Conservation (phyloP, 768 basidiomycete species). For the Brasilioporus rufonigricans region DNA sequence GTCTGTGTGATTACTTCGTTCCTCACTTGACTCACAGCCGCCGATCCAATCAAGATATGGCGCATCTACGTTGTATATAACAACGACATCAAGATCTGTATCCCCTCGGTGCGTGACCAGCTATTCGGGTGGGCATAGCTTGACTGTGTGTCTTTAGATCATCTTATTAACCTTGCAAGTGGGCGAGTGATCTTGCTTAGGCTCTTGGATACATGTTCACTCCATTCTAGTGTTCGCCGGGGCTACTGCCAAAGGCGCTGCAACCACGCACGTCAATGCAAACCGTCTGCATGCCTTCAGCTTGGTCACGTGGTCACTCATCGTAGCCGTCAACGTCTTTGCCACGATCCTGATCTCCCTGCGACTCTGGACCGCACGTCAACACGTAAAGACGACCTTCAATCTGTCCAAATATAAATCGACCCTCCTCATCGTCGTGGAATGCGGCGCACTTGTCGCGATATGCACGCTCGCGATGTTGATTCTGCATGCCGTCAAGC, state of each 20-base stretch:
- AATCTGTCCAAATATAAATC: conserved; percentile 16
- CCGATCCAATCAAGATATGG: conserved; percentile 18
- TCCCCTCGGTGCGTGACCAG: conserved; percentile 16
- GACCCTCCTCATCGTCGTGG: conserved; percentile 16
- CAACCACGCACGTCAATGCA: background rate
- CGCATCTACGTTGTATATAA: conserved; percentile 20
- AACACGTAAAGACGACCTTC: background rate
- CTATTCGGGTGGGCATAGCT: background rate
- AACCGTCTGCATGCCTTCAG: background rate
- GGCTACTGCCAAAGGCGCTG: conserved; percentile 9
- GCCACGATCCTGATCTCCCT: conserved; percentile 17
- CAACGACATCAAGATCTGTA: conserved; percentile 12
- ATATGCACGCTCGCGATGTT: conserved; percentile 13
- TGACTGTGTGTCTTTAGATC: background rate
- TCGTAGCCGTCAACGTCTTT: conserved; percentile 15
- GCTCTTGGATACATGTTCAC: background rate
- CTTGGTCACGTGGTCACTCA: conserved; percentile 16
- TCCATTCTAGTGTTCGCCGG: conserved; percentile 7
- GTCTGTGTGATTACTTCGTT: conserved; percentile 5
- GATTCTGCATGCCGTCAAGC: conserved; percentile 4
- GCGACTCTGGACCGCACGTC: conserved; percentile 16
- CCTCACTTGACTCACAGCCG: background rate
- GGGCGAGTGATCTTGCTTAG: conserved; percentile 3
- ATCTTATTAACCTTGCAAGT: conserved; percentile 14
- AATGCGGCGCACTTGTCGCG: conserved; percentile 24